Conservation (phyloP, 257 asterid species). For the Galeopsis tetrahit region DNA sequence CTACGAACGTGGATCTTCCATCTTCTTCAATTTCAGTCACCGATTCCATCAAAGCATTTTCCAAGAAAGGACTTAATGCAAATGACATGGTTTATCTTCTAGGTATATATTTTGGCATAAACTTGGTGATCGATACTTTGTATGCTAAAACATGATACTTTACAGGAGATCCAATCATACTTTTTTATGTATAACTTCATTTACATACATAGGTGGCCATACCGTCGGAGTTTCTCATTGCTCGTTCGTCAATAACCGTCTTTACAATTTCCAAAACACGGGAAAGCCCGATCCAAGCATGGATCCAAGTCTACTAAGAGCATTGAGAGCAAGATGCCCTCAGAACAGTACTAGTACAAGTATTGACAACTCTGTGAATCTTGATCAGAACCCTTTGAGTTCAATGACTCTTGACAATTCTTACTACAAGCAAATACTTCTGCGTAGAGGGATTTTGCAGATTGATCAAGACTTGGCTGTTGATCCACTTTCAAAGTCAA, state of each 20-base stretch:
- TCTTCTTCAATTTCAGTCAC: conserved; percentile 49
- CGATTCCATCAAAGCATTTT: conserved; percentile 43
- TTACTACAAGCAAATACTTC: conserved; percentile 46
- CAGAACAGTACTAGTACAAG: conserved; percentile 10
- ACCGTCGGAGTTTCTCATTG: conserved; percentile 68
- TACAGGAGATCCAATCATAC: too few species aligned
- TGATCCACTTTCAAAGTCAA: conserved; percentile 42
- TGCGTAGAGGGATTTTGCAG: conserved; percentile 53
- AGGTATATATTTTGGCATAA: conserved; percentile 37
- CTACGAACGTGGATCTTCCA: conserved; percentile 57
- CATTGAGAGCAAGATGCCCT: conserved; percentile 46
- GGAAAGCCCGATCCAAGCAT: conserved; percentile 57
- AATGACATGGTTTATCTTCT: conserved; percentile 66
- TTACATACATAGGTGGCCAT: conserved; percentile 57
- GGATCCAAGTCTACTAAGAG: conserved; percentile 38
- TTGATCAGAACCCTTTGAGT: conserved; percentile 55
- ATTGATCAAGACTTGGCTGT: conserved; percentile 66
- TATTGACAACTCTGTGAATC: conserved; percentile 41
- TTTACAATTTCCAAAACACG: conserved; percentile 55
- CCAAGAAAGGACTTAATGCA: conserved; percentile 43
- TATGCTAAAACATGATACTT: too few species aligned
- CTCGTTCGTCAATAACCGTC: conserved; percentile 50
- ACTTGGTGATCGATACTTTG: too few species aligned
- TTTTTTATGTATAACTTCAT: too few species aligned
- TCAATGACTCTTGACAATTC: conserved; percentile 53